phyloP scores from a whole-genome alignment of 257 asterid genomes.

The Nyctanthes arbortristis region DNA sequence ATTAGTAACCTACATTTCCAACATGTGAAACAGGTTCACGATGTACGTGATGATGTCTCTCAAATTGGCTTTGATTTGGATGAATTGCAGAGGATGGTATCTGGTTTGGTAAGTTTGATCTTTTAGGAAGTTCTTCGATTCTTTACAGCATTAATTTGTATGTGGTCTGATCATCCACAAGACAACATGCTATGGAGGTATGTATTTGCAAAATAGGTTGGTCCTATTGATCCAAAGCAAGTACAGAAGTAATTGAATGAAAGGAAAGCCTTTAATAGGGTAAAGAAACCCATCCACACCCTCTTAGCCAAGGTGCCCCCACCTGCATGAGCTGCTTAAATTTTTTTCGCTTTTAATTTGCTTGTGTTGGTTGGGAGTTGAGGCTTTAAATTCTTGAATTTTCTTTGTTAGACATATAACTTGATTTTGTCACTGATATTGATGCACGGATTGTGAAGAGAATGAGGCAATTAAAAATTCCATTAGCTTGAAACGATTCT shows the following conservation, averaged over 20 bases:
- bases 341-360: no score
- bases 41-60: slow-evolving; percentile 64
- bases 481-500: not conserved
- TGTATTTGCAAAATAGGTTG: not conserved
- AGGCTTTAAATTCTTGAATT: not conserved
- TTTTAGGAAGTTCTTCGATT: not conserved
- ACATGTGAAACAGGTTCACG: slow-evolving; percentile 54
- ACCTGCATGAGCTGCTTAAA: no score
- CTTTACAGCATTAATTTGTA: not conserved
- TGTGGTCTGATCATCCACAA: slow-evolving; percentile 11
- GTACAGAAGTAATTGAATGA: not conserved
- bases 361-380: not conserved
- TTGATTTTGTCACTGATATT: not conserved
- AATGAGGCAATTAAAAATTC: not conserved
- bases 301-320: no score
- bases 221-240: not conserved
- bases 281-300: no score
- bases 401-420: not conserved
- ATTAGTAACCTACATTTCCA: slow-evolving; percentile 9
- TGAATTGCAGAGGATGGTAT: slow-evolving; percentile 54
- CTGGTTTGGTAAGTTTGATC: slow-evolving; percentile 65
- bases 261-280: no score
- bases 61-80: slow-evolving; percentile 56
- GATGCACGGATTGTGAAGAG: not conserved
- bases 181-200: no score